Percentiles rank a stretch among this genome's conserved stretches.
These are phyloP conservation scores for Populus trichocarpa DNA, from an alignment of 441 rosid species.

Conservation along the genomic window DNA sequence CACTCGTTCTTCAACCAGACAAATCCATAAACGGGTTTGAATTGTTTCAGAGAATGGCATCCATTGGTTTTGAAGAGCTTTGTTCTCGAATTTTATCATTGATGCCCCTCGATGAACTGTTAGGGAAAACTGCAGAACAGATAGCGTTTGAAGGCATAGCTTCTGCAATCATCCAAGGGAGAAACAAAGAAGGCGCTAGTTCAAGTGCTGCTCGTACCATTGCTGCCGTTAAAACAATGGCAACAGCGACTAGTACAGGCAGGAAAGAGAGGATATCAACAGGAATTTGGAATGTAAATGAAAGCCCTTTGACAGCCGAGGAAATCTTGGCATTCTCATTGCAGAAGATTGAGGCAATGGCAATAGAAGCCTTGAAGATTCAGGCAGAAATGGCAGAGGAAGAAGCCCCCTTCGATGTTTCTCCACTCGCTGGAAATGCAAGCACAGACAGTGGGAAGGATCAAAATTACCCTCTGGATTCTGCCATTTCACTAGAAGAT, in stretches of 20 bases:
- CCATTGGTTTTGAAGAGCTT: slow-evolving; percentile 52
- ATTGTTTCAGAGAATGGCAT: slow-evolving; percentile 63
- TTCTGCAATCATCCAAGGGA: slow-evolving; percentile 83
- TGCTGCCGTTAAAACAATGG: slow-evolving; percentile 72
- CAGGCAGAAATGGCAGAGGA: slow-evolving; percentile 82
- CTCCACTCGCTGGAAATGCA: slow-evolving; percentile 35
- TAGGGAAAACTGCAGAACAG: slow-evolving; percentile 90
- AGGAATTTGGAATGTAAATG: slow-evolving; percentile 77
- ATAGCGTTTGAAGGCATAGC: slow-evolving; percentile 96
- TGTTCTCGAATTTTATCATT: slow-evolving; percentile 48
- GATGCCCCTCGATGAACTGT: slow-evolving; percentile 78
- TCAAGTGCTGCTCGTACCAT: slow-evolving; percentile 86
- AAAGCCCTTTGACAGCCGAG: slow-evolving; percentile 49
- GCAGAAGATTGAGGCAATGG: slow-evolving; percentile 80
- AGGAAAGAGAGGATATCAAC: slow-evolving; percentile 78
- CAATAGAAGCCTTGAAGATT: slow-evolving; percentile 72
- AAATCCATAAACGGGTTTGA: slow-evolving; percentile 56
- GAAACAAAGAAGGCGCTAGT: slow-evolving; percentile 81
- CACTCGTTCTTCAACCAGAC: slow-evolving; percentile 43
- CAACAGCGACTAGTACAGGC: slow-evolving; percentile 53
- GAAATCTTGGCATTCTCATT: slow-evolving; percentile 69
- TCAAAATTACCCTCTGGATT: slow-evolving; percentile 42
- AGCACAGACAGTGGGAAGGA: slow-evolving; percentile 22
- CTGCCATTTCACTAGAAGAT: slow-evolving; percentile 60
- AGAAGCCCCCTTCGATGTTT: slow-evolving; percentile 70